A percentile compares a stretch with the other conserved stretches of the same genome.
Evolutionary conservation across 176 grass and related monocot species (phyloP).

Genomic region (Typha latifolia): DNA sequence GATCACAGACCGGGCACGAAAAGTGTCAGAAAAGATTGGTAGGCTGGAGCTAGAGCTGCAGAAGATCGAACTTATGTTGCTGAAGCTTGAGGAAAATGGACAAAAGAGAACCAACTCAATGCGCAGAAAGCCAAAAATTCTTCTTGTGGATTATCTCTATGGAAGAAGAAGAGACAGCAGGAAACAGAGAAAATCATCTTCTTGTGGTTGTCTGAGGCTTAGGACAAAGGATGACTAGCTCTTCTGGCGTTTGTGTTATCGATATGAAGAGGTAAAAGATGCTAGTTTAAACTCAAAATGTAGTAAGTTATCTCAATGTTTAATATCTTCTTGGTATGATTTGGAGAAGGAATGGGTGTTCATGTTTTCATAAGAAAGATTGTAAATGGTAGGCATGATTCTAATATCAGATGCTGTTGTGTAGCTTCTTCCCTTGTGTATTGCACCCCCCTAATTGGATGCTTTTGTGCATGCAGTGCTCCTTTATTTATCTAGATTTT

Average conservation of each 20-base stretch:
- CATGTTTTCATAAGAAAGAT: not conserved
- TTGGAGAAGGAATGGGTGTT: not conserved
- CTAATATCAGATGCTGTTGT: not conserved
- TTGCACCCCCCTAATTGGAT: too few species aligned
- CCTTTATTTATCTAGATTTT: too few species aligned
- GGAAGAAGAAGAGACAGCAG: constrained; percentile 38
- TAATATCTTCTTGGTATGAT: not conserved
- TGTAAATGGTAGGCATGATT: constrained; percentile 46
- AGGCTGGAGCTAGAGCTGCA: constrained; percentile 67
- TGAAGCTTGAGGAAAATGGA: constrained; percentile 53
- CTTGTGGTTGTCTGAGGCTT: constrained; percentile 72
- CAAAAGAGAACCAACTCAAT: constrained; percentile 29
- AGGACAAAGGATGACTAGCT: constrained; percentile 24
- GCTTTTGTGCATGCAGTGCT: too few species aligned
- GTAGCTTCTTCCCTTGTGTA: not conserved
- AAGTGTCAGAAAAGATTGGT: constrained; percentile 79
- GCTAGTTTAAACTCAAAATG: not conserved
- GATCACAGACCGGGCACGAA: constrained; percentile 55
- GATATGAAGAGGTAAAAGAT: not conserved
- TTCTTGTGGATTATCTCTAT: constrained; percentile 80
- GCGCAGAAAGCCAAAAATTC: constrained; percentile 50
- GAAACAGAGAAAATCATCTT: constrained; percentile 34
- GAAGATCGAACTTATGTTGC: constrained; percentile 49
- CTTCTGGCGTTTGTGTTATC: not conserved
- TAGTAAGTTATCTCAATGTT: not conserved